Evolutionary conservation across 352 stramenopile species (phyloP), one percentile per base, ranked within the genome.

Genomic region (Globisporangium abappressorium): DNA sequence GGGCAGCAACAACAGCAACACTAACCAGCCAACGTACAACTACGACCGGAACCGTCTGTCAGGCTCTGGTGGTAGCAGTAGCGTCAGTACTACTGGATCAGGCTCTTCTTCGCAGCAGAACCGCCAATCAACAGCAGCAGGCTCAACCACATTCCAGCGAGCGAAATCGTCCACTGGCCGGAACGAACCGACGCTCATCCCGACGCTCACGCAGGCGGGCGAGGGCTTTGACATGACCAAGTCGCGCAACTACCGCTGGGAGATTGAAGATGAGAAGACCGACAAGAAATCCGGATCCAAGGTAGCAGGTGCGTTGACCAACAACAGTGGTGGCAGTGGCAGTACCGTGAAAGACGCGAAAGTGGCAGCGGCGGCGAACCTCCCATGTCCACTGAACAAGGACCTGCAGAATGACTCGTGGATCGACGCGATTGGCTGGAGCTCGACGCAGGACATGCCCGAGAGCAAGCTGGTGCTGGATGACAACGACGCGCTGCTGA

Each of bases 381-480:
- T 82, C 5, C 71, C 72, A n/a, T 87, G 80, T 43, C 70, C 84
- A 11, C 66, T 95, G 34, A 95, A 95, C 64, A 82, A 82, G 28
- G 80, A 92, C 46, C 70, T 95, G 20, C 71, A 88, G 57, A 75
- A 89, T 62, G 81, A 85, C 26, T 87, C 80, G 22, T 95, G 87
- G 87, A 69, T 93, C n/a, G 59, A 74, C 34, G 82, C 84, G 3
- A 93, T 95, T 57, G 87, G 85, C 2, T 95, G 87, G 87, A 88
- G 89, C 46, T 88, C 81, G 14, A 89, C 82, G 0, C 74, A 89
- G 36, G 84, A 93, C 43, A 95, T 95, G 87, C 85, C 85, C 6
- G 77, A 89, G 41, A 94, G 84, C 59, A 88, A 90, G 59, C 64
- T 95, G 2, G 75, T 94, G n/a, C 62, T 95, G 33, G 87, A 95